Base-by-base conservation (phyloP, 257 asterid genomes). In the Perilla frutescens region DNA sequence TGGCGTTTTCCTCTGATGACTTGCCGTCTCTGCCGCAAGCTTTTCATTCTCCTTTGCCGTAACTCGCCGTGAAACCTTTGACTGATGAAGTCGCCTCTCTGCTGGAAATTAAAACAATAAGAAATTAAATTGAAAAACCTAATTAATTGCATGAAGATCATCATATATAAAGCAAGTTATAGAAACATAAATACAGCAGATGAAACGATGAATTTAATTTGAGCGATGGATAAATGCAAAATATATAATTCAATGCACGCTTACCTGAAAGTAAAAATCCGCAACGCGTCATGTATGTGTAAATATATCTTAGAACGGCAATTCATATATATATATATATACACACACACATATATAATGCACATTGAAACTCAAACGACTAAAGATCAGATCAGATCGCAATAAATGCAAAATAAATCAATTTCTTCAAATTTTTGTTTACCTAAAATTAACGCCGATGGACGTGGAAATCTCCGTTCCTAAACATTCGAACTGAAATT, bases 391-490 rank as follows among this genome's bases (percentile, higher is more conserved):
- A 15, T 13, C 39, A 57, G 20, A 60, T 14, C 31, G 39, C 14
- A 50, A 39, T 60, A 58, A 61, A 71, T 53, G 78, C 53, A 51
- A 37, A 73, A 64, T 29, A 5, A 14, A n/a, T 26, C 75, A 69
- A 49, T 53, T 67, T 31, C 9, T 43, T 9, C 0, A 6, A 37
- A 36, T 41, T 10, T 53, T 10, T 57, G 26, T 20, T 20, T 20
- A 87, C 93, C 93, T 79, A 76, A 77, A 73, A 58, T 62, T 62
- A 53, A 63, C 53, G 76, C 73, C 72, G 75, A 36, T 29, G 66
- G 86, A 67, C 80, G 85, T 77, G 51, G 85, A 79, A 62, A 77
- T 66, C 64, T 82, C 85, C 40, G 80, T 82, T 81, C 76, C 89
- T 32, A 71, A 85, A 59, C 67, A 78, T 36, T 82, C 74, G 45